Conservation (phyloP, 768 basidiomycete genomes). For the Hortiboletus flavorubellus region DNA sequence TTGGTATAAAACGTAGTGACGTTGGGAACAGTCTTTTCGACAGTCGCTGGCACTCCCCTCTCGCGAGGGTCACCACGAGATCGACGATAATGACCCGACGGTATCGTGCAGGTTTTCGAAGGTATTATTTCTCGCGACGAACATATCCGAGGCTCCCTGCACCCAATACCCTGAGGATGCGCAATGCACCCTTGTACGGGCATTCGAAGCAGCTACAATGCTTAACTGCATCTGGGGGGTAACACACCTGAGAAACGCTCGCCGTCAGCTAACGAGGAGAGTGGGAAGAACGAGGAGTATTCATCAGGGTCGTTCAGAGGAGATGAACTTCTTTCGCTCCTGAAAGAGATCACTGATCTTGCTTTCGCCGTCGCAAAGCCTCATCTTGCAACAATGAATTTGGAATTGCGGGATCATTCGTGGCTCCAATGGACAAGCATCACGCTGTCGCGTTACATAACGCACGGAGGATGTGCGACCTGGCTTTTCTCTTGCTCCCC, state of each 20-base stretch:
- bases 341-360: constrained; percentile 5
- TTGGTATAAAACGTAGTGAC: too few species aligned
- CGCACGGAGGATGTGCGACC: constrained; percentile 1
- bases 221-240: neutral
- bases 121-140: neutral
- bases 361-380: neutral
- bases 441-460: neutral
- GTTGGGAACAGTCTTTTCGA: too few species aligned
- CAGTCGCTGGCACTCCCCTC: too few species aligned
- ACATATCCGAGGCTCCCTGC: neutral
- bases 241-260: neutral
- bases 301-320: neutral
- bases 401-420: neutral
- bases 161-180: neutral
- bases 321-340: constrained; percentile 1
- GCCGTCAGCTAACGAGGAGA: neutral
- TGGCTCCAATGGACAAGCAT: neutral
- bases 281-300: neutral
- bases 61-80: too few species aligned
- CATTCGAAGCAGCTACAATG: neutral
- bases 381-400: neutral
- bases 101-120: neutral
- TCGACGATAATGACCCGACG: neutral
- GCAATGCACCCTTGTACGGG: neutral
- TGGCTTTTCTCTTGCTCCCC: constrained; percentile 1